Evolutionary conservation across 139 green algal genomes (phyloP), one percentile per base, ranked within the genome.

Genomic region (Chlorella sp.): DNA sequence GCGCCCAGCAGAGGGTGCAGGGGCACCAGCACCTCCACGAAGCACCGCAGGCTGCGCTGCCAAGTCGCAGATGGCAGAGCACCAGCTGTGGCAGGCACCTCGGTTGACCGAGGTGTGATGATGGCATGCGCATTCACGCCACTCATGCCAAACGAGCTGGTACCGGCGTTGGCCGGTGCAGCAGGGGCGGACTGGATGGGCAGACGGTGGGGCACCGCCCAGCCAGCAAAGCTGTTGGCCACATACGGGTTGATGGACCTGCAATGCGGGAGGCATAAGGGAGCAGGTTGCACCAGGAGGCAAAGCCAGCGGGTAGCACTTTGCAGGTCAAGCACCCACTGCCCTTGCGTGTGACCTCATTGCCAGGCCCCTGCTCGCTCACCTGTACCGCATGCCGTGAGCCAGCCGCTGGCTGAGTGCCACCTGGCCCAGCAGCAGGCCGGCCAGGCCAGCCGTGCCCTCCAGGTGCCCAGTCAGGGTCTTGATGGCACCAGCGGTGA

Each of bases 61-160:
- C 85, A 88, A 38, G 18, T 16, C 0, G 39, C 34, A 21, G 44
- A 18, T 1, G 55, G 34, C 56, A 63, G 69, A 16, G 15, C 69
- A 28, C 32, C 67, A 3, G 4, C 32, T 17, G 16, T 36, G 26
- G n/a, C 38, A 18, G 11, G 1, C 23, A 18, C 39, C 17, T 32
- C 17, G 18, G 74, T 55, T 21, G 39, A 9, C 76, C 16, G 32
- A 36, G 41, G 30, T 0, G 21, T 30, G 63, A 97, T 36, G 63
- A 97, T 90, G 28, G 90, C 92, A 47, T 98, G 93, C 0, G 95
- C 94, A 80, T 98, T 98, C n/a, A 96, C 93, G 32, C 95, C 95
- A 55, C 87, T 93, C 95, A 98, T 98, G 63, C 95, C 95, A 76
- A 98, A 98, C 7, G 90, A 95, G 91, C 92, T 96, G 13, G 94